Conservation (phyloP, 768 basidiomycete genomes). For the Agrocybe chaxingu region DNA sequence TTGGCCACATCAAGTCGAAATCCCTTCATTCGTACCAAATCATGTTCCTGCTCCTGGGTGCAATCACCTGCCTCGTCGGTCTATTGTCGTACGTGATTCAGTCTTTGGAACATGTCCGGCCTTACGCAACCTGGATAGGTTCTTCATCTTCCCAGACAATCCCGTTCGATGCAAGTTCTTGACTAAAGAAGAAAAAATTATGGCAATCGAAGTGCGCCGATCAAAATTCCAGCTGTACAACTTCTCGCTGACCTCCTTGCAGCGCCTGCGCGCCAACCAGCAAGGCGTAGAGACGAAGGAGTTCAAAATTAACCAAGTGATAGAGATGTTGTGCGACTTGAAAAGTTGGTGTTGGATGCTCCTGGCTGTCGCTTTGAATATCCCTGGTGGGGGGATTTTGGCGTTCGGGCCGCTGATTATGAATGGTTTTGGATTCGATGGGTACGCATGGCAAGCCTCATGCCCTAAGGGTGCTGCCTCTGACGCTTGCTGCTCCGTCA, state of each 20-base stretch:
- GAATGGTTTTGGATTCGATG: conserved; percentile 28
- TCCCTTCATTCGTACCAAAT: conserved; percentile 26
- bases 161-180: conserved; percentile 28
- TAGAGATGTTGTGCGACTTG: conserved; percentile 28
- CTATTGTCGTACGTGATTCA: conserved; percentile 17
- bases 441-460: conserved; percentile 13
- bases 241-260: background rate
- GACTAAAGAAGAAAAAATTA: conserved; percentile 25
- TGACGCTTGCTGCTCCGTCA: conserved; percentile 3
- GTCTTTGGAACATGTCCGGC: background rate
- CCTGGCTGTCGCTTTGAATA: conserved; percentile 18
- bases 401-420: conserved; percentile 30
- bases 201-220: conserved; percentile 25
- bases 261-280: conserved; percentile 32
- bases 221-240: background rate
- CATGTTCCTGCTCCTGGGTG: conserved; percentile 26
- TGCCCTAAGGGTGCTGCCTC: background rate
- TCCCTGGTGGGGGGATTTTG: conserved; percentile 23
- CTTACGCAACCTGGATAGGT: conserved; percentile 15
- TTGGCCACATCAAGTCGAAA: conserved; percentile 27
- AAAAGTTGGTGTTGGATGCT: conserved; percentile 34
- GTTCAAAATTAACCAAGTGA: conserved; percentile 27
- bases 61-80: conserved; percentile 24
- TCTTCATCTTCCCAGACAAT: conserved; percentile 30
- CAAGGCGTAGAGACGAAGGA: conserved; percentile 30